Conservation (phyloP, 495 filamentous ascomycete genomes). For the Viridothelium virens region DNA sequence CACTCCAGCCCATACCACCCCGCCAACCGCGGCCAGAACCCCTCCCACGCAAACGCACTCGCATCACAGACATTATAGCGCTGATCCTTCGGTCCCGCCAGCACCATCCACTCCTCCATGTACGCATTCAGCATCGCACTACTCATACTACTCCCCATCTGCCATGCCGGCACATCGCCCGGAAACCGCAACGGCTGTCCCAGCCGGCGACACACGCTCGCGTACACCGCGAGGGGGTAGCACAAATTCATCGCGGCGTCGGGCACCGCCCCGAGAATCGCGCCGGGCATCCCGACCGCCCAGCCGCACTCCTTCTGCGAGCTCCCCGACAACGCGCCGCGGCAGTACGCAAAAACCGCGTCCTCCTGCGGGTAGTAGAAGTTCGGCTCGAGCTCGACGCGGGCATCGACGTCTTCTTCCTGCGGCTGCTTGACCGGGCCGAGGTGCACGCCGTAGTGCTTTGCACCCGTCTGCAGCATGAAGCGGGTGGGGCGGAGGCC, state of each 20-base stretch:
- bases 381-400: conserved; percentile 40
- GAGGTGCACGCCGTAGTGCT: conserved; percentile 36
- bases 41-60: conserved; percentile 40
- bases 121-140: conserved; percentile 38
- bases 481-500: conserved; percentile 41
- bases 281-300: conserved; percentile 38
- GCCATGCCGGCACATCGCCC: conserved; percentile 36
- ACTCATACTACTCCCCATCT: conserved; percentile 35
- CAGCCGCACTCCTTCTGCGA: conserved; percentile 23
- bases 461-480: conserved; percentile 39
- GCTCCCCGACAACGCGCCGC: not conserved
- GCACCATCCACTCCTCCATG: conserved; percentile 44
- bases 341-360: conserved; percentile 34
- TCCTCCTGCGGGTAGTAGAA: conserved; percentile 52
- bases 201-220: conserved; percentile 36
- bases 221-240: conserved; percentile 42
- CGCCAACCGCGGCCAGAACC: conserved; percentile 42
- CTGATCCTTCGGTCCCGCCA: conserved; percentile 24
- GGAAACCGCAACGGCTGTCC: conserved; percentile 35
- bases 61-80: conserved; percentile 41
- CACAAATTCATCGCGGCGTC: conserved; percentile 32
- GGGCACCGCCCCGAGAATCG: conserved; percentile 28
- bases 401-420: conserved; percentile 39
- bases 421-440: conserved; percentile 40
- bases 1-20: conserved; percentile 38